Evolutionary conservation across 495 filamentous ascomycete species (phyloP).

Genomic region (Oleoguttula mirabilis): DNA sequence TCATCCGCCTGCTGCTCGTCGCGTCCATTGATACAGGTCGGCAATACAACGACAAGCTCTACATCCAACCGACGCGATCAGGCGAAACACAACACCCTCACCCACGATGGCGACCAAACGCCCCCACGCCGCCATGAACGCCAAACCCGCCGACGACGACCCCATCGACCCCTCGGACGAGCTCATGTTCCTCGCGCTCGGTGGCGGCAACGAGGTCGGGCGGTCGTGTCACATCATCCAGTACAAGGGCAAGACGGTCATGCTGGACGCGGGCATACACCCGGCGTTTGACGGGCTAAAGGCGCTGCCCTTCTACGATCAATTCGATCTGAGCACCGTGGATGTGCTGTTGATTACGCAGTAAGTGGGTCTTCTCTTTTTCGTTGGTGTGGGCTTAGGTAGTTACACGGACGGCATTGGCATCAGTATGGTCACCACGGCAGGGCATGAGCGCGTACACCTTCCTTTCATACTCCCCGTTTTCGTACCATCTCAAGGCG

Average conservation of each 20-base stretch:
- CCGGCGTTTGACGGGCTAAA: conserved; percentile 94
- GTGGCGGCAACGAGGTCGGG: conserved; percentile 93
- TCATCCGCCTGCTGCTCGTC: no score
- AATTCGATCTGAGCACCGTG: conserved; percentile 93
- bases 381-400: no score
- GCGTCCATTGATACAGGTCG: no score
- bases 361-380: conserved; percentile 66
- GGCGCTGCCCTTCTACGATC: conserved; percentile 91
- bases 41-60: no score
- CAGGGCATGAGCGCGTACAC: background rate
- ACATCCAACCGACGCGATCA: no score
- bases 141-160: conserved; percentile 24
- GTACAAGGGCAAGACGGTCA: conserved; percentile 98
- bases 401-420: no score
- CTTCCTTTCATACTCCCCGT: no score
- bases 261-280: conserved; percentile 96
- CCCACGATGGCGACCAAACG: conserved; percentile 39
- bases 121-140: conserved; percentile 30
- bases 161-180: conserved; percentile 55
- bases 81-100: no score
- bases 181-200: conserved; percentile 82
- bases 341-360: conserved; percentile 96
- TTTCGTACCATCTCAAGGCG: no score
- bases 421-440: background rate
- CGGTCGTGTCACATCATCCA: conserved; percentile 95